Conservation (phyloP, 768 basidiomycete genomes). For the Mycena alexandri region DNA sequence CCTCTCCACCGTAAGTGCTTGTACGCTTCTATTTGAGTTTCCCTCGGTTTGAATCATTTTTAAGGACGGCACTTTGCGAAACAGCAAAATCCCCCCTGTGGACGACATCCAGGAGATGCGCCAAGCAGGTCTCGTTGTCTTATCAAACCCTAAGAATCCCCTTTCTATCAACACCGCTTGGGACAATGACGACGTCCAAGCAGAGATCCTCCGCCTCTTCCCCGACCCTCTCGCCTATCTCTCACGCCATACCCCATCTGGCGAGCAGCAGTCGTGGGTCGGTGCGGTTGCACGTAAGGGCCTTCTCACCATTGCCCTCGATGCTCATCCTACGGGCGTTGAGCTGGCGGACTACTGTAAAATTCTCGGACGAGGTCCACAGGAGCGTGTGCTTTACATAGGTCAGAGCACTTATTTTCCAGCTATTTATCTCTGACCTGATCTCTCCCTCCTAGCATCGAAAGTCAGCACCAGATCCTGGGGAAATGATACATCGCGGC, state of each 20-base stretch:
- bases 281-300: neutral
- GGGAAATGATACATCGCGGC: too few relatives aligned
- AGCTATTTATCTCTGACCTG: neutral
- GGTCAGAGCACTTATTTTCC: conserved; percentile 1
- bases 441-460: neutral
- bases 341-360: conserved; percentile 9
- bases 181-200: neutral
- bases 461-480: too few relatives aligned
- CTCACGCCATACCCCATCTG: neutral
- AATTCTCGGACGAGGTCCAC: rapidly evolving
- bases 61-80: neutral
- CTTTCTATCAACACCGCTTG: neutral
- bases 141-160: neutral
- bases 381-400: conserved; percentile 1
- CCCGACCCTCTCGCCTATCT: neutral
- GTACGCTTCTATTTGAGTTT: too few relatives aligned
- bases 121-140: neutral
- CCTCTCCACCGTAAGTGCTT: neutral
- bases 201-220: neutral
- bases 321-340: conserved; percentile 4
- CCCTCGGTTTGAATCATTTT: too few relatives aligned
- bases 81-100: neutral
- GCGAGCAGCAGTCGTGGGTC: conserved; percentile 11
- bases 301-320: neutral
- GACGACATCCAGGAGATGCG: neutral